These are phyloP conservation scores for Dacryopinax spathularia DNA, from an alignment of 768 basidiomycete species.

Conservation along the genomic window DNA sequence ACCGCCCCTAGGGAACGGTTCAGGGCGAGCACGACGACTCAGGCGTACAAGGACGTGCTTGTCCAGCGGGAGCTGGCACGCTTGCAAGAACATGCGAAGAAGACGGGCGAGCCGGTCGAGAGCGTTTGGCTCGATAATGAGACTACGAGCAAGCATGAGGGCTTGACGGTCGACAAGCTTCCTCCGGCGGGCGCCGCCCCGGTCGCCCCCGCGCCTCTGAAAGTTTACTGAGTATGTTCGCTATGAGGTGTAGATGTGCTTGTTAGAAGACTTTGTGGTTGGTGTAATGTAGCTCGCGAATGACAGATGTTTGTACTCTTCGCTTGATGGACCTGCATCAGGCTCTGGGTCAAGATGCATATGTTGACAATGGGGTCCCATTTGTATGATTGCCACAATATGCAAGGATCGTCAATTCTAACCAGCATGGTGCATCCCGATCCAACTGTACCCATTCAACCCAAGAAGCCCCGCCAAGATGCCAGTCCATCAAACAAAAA, in stretches of 20 bases:
- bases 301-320: too few species aligned
- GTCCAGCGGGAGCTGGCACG: neutral
- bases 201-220: neutral
- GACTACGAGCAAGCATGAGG: neutral
- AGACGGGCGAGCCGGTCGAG: neutral
- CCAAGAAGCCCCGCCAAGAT: neutral
- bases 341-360: too few species aligned
- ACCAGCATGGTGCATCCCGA: too few species aligned
- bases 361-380: too few species aligned
- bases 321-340: too few species aligned
- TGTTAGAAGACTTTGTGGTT: too few species aligned
- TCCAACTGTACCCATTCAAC: neutral
- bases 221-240: neutral
- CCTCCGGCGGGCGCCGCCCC: too few species aligned
- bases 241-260: neutral
- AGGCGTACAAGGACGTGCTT: neutral
- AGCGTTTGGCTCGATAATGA: conserved; percentile 1
- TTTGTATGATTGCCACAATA: too few species aligned
- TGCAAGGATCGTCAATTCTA: too few species aligned
- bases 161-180: neutral
- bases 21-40: neutral
- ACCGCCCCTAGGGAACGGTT: neutral
- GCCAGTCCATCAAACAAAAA: neutral
- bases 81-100: neutral
- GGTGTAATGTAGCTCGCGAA: neutral